Base-by-base conservation (phyloP, 768 basidiomycete species). In the Filobasidium floriforme region DNA sequence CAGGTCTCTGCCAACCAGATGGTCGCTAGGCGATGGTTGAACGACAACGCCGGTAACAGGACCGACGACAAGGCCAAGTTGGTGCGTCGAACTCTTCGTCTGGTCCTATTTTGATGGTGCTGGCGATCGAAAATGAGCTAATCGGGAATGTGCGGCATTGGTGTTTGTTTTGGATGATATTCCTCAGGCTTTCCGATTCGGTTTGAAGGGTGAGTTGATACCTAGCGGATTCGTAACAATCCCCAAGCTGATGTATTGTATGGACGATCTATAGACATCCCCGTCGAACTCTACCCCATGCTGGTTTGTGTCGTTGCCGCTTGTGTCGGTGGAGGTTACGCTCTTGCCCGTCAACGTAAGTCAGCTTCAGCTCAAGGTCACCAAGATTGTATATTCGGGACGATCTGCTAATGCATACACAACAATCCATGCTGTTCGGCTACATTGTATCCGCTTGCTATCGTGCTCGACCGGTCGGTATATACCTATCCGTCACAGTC, bases 271-370 rank as follows among this genome's bases (percentile, higher is more conserved):
- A 54, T 46, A 76, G 76, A 77, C 62, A 70, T 77, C 46, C 76
- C 75, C 54, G 73, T 77, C 63, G 76, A 77, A 68, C 74, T 77
- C 37, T 77, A 77, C 70, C 76, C 76, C 26, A 77, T 77, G 71
- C 72, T 70, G 15, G 73, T 76, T 59, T 71, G 75, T 60, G 75
- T 76, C 15, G 72, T 66, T 44, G 75, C 73, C 49, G 76, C 74
- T 28, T 68, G 72, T 65, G 69, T 72, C 61, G 76, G 76, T 41
- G 76, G 73, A 28, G 69, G 62, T 18, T 67, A 76, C 60, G 76
- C 67, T 40, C 28, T 68, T 28, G 60, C 61, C 29, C 62, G 67
- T 57, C 63, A 68, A 22, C 41, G 75, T 76, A 43, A 67, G 75
- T 70, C n/a, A n/a, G 7, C 43, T 49, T 22, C 14, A 3, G 46